Percentiles rank a stretch among this genome's conserved stretches.
Conservation (phyloP, 2,329 filamentous ascomycete species). For the Claviceps citrina region DNA sequence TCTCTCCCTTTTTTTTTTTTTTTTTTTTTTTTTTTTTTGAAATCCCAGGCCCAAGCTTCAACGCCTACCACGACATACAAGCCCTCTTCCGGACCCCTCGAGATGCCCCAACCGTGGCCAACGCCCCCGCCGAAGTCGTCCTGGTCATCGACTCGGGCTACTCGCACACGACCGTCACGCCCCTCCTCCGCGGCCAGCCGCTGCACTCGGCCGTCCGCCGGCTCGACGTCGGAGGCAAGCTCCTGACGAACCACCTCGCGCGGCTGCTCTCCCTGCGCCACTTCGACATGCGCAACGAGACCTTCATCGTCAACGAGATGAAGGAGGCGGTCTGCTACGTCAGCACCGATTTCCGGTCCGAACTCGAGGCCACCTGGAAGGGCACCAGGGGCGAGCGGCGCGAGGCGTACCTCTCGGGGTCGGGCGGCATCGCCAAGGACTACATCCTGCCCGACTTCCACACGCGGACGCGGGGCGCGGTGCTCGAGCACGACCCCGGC, state of each 20-base stretch:
- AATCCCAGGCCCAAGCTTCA: conserved; percentile 57
- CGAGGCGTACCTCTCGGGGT: conserved; percentile 31
- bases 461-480: conserved; percentile 43
- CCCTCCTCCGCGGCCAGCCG: conserved; percentile 64
- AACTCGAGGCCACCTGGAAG: conserved; percentile 77
- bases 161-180: conserved; percentile 82
- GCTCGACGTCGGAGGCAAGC: conserved; percentile 81
- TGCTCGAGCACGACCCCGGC: conserved; percentile 62
- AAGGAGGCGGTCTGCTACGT: conserved; percentile 85
- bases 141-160: conserved; percentile 85
- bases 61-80: conserved; percentile 69
- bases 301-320: conserved; percentile 86
- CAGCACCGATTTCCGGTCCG: conserved; percentile 55
- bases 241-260: conserved; percentile 84
- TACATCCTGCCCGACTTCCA: conserved; percentile 81
- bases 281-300: conserved; percentile 90
- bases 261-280: conserved; percentile 79
- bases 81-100: conserved; percentile 47
- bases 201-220: conserved; percentile 69
- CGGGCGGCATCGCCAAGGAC: conserved; percentile 60
- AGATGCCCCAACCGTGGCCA: conserved; percentile 24
- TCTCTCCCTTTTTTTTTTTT: background rate
- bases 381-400: conserved; percentile 47
- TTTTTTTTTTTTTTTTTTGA: background rate
- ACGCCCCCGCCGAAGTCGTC: conserved; percentile 58